Percentiles rank a stretch among this genome's conserved stretches.
Evolutionary conservation across 306 rosid species (phyloP).

Genomic region (Ceratonia siliqua): DNA sequence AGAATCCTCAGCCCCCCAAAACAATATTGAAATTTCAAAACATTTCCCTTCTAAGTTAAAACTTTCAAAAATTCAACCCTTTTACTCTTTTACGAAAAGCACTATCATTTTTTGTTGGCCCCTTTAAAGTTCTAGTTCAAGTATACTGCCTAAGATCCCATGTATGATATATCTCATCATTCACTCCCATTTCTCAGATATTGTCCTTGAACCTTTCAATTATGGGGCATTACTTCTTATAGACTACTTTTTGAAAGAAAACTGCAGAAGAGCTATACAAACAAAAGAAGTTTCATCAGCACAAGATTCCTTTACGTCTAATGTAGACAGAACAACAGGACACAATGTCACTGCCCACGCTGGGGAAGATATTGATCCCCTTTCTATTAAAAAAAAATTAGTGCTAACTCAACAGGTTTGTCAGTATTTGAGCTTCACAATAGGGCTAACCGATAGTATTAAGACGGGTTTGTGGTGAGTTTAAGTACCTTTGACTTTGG

Average conservation of each 20-base stretch:
- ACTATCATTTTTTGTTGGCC: background rate
- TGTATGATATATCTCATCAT: too few relatives aligned
- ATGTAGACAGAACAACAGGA: background rate
- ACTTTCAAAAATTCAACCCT: background rate
- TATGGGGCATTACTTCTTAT: background rate
- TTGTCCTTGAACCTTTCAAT: background rate
- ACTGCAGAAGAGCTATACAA: background rate
- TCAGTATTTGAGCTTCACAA: background rate
- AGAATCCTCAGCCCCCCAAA: too few relatives aligned
- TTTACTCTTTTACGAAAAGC: background rate
- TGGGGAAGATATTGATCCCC: background rate
- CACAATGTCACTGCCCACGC: background rate
- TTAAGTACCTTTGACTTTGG: constrained; percentile 71
- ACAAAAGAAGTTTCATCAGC: background rate
- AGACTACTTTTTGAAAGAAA: background rate
- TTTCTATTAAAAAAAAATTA: background rate
- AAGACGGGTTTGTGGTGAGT: background rate
- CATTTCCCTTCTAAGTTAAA: background rate
- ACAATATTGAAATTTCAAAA: background rate
- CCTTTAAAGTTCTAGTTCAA: background rate
- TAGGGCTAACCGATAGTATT: background rate
- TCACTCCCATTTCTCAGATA: too few relatives aligned
- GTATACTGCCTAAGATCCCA: too few relatives aligned
- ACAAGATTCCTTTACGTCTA: background rate
- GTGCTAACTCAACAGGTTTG: background rate